Evolutionary conservation across 257 asterid genomes (phyloP), one percentile per base, ranked within the genome.

Genomic region (Verbascum thapsus): DNA sequence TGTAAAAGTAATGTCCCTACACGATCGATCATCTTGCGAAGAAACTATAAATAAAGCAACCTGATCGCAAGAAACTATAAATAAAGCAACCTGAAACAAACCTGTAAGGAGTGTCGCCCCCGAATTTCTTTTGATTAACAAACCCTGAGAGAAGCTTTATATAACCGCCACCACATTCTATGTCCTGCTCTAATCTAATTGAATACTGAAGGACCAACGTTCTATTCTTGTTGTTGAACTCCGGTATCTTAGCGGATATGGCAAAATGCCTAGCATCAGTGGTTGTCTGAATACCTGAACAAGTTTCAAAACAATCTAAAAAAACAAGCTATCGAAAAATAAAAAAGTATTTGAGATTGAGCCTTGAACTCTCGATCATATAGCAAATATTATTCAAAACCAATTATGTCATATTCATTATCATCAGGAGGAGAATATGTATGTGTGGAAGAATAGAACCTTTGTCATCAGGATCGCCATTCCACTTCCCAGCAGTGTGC

Each of bases 61-160:
- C 45, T 39, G 22, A 40, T n/a, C n/a, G n/a, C n/a, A 45, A 38
- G 32, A 64, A 13, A 13, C 30, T 5, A 66, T 35, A 35, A 8
- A 39, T 6, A 26, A 45, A 22, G 50, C 64, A 58, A 13, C 64
- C 45, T 39, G 22, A 40, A 43, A n/a, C 54, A 55, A 17, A 87
- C 99, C 96, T 94, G 87, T 94, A 94, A 61, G 99, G 99, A 50
- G 99, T 94, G 68, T 90, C 99, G 11, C 99, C 99, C 2, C 99
- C 96, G 58, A 87, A 90, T 72, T 94, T 94, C 88, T 94, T 94
- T 68, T 94, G 99, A 67, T 90, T 92, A 38, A 89, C 97, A 69
- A 68, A 89, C 69, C 94, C 97, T 41, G 99, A 92, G 15, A 76
- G 88, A 76, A 92, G 96, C 86, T 92, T 92, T 32, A 92, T 81